Percentiles rank a stretch among this genome's conserved stretches.
Evolutionary conservation across 2,329 filamentous ascomycete genomes (phyloP).

Genomic region (Xylogone sp.): DNA sequence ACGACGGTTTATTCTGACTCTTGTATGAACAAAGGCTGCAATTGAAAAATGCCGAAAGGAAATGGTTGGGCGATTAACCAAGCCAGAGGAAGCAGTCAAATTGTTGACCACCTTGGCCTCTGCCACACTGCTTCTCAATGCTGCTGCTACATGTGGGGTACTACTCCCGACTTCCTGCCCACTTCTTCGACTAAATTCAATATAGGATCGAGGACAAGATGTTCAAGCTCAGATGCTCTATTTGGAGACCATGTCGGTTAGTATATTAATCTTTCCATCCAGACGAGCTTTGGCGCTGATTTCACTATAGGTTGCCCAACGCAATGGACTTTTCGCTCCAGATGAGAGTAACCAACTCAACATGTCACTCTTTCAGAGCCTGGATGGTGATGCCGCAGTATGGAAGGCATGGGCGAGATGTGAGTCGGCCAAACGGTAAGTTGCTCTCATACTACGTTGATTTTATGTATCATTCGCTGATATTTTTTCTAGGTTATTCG

Average conservation of each 20-base stretch:
- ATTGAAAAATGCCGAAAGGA: slow-evolving; percentile 38
- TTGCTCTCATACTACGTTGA: slow-evolving; percentile 1
- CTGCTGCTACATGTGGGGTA: slow-evolving; percentile 44
- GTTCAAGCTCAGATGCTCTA: slow-evolving; percentile 43
- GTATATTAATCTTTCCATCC: slow-evolving; percentile 2
- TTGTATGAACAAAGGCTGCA: slow-evolving; percentile 19
- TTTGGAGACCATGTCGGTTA: slow-evolving; percentile 42
- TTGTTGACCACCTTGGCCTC: slow-evolving; percentile 44
- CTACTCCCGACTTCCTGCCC: neutral
- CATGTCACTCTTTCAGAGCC: slow-evolving; percentile 36
- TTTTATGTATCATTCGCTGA: neutral
- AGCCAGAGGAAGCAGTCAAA: slow-evolving; percentile 33
- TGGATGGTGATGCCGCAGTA: slow-evolving; percentile 38
- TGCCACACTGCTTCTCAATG: slow-evolving; percentile 41
- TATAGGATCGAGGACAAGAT: slow-evolving; percentile 25
- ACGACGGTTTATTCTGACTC: too few relatives aligned
- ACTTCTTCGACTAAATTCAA: neutral
- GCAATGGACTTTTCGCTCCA: slow-evolving; percentile 45
- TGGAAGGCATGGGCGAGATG: slow-evolving; percentile 51
- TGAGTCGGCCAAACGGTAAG: slow-evolving; percentile 44
- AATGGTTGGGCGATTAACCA: slow-evolving; percentile 36
- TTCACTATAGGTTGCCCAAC: slow-evolving; percentile 37
- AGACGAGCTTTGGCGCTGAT: neutral
- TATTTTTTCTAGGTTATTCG: slow-evolving; percentile 12
- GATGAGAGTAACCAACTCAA: slow-evolving; percentile 39